Base-by-base conservation (phyloP, 768 basidiomycete species). In the Boletus pseudo-olivaceus region DNA sequence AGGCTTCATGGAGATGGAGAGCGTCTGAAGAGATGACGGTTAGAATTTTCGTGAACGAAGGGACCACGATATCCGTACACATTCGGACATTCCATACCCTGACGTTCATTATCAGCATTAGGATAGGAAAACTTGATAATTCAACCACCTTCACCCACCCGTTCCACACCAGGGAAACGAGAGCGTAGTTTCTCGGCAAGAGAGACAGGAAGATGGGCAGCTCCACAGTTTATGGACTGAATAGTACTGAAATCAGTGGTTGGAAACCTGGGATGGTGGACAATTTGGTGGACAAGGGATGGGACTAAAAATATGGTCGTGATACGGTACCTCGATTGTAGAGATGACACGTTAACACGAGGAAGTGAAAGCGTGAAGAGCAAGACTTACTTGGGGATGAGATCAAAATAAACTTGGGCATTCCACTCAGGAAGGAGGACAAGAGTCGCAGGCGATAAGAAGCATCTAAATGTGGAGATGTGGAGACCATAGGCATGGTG, bases 51-150 rank as follows among this genome's bases (percentile, higher is more conserved):
- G 19, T 30, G 20, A 37, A 8, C 33, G 40, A 47, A 7, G 32
- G 14, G 19, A n/a, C 4, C 4, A 1, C 11, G n/a, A 33, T 49
- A 42, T 20, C 70, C 85, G 48, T 63, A 86, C 85, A 47, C 67
- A 67, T 76, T 88, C 86, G 0, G 85, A 86, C 78, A 87, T 80
- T 20, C 88, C 88, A 59, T 87, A 90, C 0, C 85, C 87, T 85
- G 51, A 19, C 7, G 32, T 14, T 27, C 12, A n/a, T 26, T 19
- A 20, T 61, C 49, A 67, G 33, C 51, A 15, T 19, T 20, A 32
- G 29, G 29, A 47, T 19, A 23, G 14, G 27, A 47, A 34, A 41
- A 48, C 7, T 48, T 11, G 7, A 23, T 32, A 6, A 26, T 27
- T 27, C 30, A 61, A 72, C 10, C 41, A 84, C 84, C 85, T 75